Evolutionary conservation across 2,329 filamentous ascomycete species (phyloP).

Genomic region (Claviceps humidiphila): DNA sequence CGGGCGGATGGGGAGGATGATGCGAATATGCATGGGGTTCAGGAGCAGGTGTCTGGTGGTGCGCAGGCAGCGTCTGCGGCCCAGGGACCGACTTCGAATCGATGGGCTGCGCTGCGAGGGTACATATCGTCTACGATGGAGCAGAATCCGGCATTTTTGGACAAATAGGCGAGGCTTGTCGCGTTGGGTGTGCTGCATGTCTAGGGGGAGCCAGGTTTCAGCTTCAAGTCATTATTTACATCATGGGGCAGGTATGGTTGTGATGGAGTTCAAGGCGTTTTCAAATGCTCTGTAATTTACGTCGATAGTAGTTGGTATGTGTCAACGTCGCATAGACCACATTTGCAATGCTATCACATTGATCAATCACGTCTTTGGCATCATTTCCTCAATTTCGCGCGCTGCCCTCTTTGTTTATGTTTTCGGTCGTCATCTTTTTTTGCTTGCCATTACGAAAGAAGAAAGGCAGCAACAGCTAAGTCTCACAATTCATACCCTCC

Average conservation of each 20-base stretch:
- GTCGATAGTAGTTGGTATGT: not conserved
- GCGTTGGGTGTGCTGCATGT: not conserved
- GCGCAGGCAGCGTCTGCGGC: slow-evolving; percentile 1
- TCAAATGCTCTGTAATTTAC: not conserved
- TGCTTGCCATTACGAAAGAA: not conserved
- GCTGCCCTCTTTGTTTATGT: not conserved
- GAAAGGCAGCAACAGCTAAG: not conserved
- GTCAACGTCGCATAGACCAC: not conserved
- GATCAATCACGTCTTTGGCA: not conserved
- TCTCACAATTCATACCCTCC: not conserved
- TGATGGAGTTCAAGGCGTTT: slow-evolving; percentile 1
- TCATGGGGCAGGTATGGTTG: not conserved
- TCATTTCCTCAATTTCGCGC: not conserved
- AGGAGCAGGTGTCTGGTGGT: not conserved
- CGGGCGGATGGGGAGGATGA: slow-evolving; percentile 6
- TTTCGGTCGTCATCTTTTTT: not conserved
- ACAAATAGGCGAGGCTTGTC: slow-evolving; percentile 7
- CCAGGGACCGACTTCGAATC: slow-evolving; percentile 33
- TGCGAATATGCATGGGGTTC: slow-evolving; percentile 6
- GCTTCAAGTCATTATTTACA: not conserved
- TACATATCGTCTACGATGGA: slow-evolving; percentile 86
- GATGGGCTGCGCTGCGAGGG: slow-evolving; percentile 70
- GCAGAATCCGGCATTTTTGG: slow-evolving; percentile 62
- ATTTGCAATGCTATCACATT: not conserved
- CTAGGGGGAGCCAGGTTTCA: not conserved